These are phyloP conservation scores for Paxillus involutus DNA, from an alignment of 768 basidiomycete species.

Conservation along the genomic window DNA sequence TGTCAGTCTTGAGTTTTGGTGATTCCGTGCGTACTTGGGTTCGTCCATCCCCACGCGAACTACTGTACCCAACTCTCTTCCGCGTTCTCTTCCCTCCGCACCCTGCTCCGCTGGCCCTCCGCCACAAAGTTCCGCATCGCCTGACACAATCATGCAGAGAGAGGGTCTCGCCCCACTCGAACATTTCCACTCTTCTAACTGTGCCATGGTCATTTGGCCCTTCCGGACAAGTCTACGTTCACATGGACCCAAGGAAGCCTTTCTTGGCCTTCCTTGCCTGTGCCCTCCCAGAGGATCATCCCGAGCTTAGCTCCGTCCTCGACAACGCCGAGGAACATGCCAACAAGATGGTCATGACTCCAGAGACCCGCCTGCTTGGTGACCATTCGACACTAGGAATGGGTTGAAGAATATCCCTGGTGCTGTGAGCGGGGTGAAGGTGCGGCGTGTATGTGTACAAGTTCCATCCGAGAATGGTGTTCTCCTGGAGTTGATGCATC, in stretches of 20 bases:
- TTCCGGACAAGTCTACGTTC: background rate
- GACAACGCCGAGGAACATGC: constrained; percentile 50
- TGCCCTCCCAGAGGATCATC: constrained; percentile 53
- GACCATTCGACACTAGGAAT: constrained; percentile 38
- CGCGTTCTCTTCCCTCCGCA: no score
- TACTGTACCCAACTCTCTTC: no score
- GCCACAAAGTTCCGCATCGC: no score
- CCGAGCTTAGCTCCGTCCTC: constrained; percentile 45
- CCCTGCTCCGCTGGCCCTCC: no score
- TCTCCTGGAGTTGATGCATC: constrained; percentile 68
- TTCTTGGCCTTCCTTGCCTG: constrained; percentile 79
- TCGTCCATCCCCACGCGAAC: no score
- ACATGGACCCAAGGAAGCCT: constrained; percentile 48
- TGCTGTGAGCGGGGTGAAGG: constrained; percentile 78
- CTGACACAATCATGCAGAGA: no score
- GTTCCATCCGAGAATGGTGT: constrained; percentile 67
- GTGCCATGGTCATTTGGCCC: constrained; percentile 44
- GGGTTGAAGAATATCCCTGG: constrained; percentile 55
- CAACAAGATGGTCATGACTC: constrained; percentile 46
- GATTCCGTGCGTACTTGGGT: no score
- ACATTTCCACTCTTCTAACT: constrained; percentile 20
- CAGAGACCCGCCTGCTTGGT: constrained; percentile 44
- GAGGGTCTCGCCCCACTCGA: no score
- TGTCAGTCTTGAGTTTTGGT: no score
- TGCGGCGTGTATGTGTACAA: constrained; percentile 77